Evolutionary conservation across 1,139 yeast genomes (phyloP).

Genomic region (Torulaspora pretoriensis): DNA sequence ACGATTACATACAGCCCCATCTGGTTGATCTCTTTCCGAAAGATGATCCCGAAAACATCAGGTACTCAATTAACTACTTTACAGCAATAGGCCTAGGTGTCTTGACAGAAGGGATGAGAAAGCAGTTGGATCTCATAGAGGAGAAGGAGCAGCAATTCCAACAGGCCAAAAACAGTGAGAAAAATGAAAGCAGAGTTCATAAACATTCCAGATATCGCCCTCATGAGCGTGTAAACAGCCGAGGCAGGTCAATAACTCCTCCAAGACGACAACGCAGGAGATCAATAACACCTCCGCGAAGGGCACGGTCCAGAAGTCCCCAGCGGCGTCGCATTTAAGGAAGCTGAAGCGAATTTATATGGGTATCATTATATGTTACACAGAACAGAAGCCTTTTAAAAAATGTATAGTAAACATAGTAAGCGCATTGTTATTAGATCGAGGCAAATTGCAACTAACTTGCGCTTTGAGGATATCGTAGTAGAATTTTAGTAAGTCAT

Average conservation of each 20-base stretch:
- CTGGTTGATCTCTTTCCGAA: constrained; percentile 46
- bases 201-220: constrained; percentile 2
- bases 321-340: not conserved
- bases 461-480: not conserved
- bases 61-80: constrained; percentile 84
- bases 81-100: constrained; percentile 90
- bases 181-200: constrained; percentile 10
- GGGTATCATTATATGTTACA: constrained; percentile 10
- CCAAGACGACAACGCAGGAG: constrained; percentile 24
- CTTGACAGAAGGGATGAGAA: constrained; percentile 79
- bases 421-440: not conserved
- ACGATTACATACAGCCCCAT: constrained; percentile 47
- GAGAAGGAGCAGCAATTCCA: not conserved
- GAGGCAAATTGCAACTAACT: not conserved
- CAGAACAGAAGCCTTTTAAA: constrained; percentile 7
- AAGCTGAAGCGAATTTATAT: not conserved
- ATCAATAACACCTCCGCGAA: constrained; percentile 18
- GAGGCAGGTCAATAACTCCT: constrained; percentile 23
- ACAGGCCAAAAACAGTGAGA: not conserved
- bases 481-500: not conserved
- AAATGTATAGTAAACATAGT: constrained; percentile 3
- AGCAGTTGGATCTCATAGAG: constrained; percentile 37
- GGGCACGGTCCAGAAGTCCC: constrained; percentile 15
- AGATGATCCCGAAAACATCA: constrained; percentile 52
- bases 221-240: constrained; percentile 6